Evolutionary conservation across 495 filamentous ascomycete genomes (phyloP), one percentile per base, ranked within the genome.

Genomic region (Bombardia bombarda): DNA sequence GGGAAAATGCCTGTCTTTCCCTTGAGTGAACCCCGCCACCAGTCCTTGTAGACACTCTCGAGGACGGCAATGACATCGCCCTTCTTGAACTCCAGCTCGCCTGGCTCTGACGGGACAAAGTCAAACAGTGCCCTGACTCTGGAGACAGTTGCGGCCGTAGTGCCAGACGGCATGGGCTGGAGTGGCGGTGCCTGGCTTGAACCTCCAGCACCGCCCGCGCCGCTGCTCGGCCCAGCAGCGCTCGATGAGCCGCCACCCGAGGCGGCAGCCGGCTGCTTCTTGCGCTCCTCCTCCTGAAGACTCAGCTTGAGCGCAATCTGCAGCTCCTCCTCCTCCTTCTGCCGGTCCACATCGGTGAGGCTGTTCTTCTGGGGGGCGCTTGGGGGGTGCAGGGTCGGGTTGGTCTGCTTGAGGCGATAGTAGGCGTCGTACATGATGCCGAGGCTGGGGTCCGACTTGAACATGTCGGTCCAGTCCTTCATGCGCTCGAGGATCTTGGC

Each of bases 351-450:
- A 22, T 90, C 84, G 30, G 90, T 95, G 40, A 98, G 90, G 55
- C 86, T 78, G 32, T 79, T 81, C 70, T 98, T 98, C 42, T 80
- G 82, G 3, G 92, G 92, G 51, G 92, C 92, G 28, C 87, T 92
- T 0, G 92, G 92, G 10, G 93, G 84, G 41, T 93, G 86, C 17
- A 98, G 64, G 40, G 87, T 93, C 10, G 92, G 92, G 66, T 97
- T 92, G 82, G 56, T 64, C 61, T 68, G 67, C 56, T 95, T 95
- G 38, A 98, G 67, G 56, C 83, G 89, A 70, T 80, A 83, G 60
- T 88, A 97, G 40, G 89, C 88, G 57, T 95, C 87, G 60, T 92
- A 84, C 92, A 98, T 98, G 49, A 97, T 95, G 19, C 92, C 92
- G 44, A 98, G 79, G 53, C 95, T 90, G 8, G 90, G 82, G 61